Evolutionary conservation across 2,329 filamentous ascomycete species (phyloP).

Genomic region (Fragosphaeria purpurea): DNA sequence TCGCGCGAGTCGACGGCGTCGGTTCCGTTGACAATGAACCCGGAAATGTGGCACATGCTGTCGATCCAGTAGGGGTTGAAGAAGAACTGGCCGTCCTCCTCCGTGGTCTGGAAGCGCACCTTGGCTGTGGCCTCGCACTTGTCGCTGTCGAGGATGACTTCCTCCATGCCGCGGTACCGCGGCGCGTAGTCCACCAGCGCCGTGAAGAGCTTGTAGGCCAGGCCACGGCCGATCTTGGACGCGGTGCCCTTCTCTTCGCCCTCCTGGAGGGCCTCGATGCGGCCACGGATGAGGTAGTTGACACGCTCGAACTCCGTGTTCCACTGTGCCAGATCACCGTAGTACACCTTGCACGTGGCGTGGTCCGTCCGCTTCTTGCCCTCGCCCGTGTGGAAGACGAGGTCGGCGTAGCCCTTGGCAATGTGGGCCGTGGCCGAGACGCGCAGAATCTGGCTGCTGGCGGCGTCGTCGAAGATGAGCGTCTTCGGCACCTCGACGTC

Average conservation of each 20-base stretch:
- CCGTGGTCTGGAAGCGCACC: constrained; percentile 36
- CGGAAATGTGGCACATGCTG: constrained; percentile 47
- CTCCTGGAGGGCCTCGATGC: constrained; percentile 46
- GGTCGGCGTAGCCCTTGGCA: constrained; percentile 40
- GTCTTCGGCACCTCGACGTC: constrained; percentile 62
- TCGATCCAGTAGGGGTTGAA: constrained; percentile 51
- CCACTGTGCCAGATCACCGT: constrained; percentile 51
- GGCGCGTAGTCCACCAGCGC: constrained; percentile 47
- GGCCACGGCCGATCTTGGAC: constrained; percentile 62
- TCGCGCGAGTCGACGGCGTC: constrained; percentile 45
- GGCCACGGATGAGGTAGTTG: constrained; percentile 57
- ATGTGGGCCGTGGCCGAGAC: constrained; percentile 51
- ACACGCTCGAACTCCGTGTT: constrained; percentile 56
- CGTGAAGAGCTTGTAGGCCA: constrained; percentile 64
- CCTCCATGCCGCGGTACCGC: constrained; percentile 47
- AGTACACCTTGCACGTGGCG: constrained; percentile 51
- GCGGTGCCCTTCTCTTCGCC: constrained; percentile 56
- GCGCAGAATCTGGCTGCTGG: constrained; percentile 46
- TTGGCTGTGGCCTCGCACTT: constrained; percentile 33
- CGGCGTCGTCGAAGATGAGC: constrained; percentile 45
- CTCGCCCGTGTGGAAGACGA: constrained; percentile 50
- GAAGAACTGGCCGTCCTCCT: constrained; percentile 41
- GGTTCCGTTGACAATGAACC: constrained; percentile 51
- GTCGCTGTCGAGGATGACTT: constrained; percentile 43
- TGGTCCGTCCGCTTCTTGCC: constrained; percentile 51